Percentiles rank a stretch among this genome's conserved stretches.
phyloP scores from a whole-genome alignment of 1,284 basidiomycete species.

The Porogramme epimiltina region DNA sequence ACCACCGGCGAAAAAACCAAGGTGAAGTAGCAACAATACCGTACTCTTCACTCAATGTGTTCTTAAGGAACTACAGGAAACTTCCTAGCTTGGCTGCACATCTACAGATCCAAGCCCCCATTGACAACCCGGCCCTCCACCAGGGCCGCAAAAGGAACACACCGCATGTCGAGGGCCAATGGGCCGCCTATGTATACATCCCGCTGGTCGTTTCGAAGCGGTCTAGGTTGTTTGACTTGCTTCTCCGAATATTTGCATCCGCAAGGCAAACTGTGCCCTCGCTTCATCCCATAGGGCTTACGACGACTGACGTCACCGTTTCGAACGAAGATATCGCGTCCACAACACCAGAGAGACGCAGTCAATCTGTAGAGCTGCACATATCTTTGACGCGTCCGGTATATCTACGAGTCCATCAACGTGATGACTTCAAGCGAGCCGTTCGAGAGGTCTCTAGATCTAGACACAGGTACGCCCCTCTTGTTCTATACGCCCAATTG shows the following conservation, averaged over 20 bases:
- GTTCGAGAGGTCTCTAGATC: conserved; percentile 47
- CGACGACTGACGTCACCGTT: conserved; percentile 1
- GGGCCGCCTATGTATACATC: conserved; percentile 74
- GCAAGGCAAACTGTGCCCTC: conserved; percentile 47
- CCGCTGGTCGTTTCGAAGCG: conserved; percentile 48
- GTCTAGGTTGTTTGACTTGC: conserved; percentile 45
- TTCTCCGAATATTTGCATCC: conserved; percentile 47
- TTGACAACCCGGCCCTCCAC: conserved; percentile 70
- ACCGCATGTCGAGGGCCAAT: conserved; percentile 83
- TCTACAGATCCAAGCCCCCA: conserved; percentile 45
- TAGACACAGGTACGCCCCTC: conserved; percentile 2
- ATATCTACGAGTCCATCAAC: conserved; percentile 77
- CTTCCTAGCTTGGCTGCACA: conserved; percentile 58
- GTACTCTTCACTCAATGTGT: neutral
- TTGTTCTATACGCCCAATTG: neutral
- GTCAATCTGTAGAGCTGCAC: conserved; percentile 59
- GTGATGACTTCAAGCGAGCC: conserved; percentile 63
- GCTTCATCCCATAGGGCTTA: conserved; percentile 46
- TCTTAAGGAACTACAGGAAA: conserved; percentile 41
- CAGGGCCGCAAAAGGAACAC: conserved; percentile 76
- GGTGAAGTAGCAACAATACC: neutral
- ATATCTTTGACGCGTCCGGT: conserved; percentile 76
- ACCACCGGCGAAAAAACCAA: neutral
- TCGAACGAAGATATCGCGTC: neutral
- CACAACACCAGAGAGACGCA: conserved; percentile 12